Conservation (phyloP, 2,329 filamentous ascomycete species). For the Alternaria novae-zelandiae region DNA sequence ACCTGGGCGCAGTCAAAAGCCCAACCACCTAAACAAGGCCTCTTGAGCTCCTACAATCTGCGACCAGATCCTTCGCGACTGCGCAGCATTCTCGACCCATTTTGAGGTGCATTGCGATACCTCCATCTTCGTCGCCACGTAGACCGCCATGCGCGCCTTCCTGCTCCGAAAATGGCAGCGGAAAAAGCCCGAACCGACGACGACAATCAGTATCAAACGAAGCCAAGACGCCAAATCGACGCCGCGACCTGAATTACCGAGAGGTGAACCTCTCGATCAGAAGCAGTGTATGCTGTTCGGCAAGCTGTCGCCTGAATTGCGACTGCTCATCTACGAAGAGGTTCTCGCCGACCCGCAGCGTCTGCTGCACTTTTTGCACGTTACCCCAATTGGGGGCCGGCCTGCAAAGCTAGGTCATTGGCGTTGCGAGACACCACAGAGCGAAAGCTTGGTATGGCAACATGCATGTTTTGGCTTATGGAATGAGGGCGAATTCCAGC, state of each 20-base stretch:
- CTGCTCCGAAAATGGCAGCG: background rate
- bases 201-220: background rate
- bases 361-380: background rate
- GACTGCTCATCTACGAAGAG: background rate
- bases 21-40: background rate
- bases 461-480: background rate
- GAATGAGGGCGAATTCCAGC: background rate
- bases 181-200: background rate
- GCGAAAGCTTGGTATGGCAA: background rate
- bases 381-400: background rate
- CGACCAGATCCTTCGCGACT: background rate
- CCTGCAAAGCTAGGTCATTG: background rate
- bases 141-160: background rate
- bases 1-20: background rate
- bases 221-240: background rate
- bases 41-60: background rate
- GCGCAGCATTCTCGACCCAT: background rate
- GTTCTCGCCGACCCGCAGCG: background rate
- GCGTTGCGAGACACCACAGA: background rate
- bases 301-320: background rate
- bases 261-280: background rate
- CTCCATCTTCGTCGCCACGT: background rate
- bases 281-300: background rate
- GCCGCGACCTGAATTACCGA: background rate
- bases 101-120: background rate